phyloP scores from a whole-genome alignment of 116 monocot genomes.

The Cymodocea nodosa region DNA sequence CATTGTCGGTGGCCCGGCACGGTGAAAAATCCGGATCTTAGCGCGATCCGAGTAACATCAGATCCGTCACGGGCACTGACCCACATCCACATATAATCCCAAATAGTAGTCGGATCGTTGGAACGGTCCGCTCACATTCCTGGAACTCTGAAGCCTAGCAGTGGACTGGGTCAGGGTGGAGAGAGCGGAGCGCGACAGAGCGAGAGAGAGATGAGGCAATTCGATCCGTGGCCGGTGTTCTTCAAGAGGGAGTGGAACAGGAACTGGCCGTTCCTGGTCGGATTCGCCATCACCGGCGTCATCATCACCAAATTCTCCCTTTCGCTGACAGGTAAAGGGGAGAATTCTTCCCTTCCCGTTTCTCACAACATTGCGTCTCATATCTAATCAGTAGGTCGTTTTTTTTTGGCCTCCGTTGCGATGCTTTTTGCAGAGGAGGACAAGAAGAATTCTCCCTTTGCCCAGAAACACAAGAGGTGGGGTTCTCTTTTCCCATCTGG shows the following conservation, averaged over 20 bases:
- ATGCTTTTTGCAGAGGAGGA: constrained; percentile 47
- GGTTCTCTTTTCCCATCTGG: neutral
- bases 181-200: neutral
- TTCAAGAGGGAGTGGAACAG: constrained; percentile 58
- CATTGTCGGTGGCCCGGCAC: too few relatives aligned
- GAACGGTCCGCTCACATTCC: too few relatives aligned
- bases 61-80: too few relatives aligned
- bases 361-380: neutral
- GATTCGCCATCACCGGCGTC: constrained; percentile 69
- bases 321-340: constrained; percentile 35
- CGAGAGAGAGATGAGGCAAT: constrained; percentile 37
- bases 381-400: neutral
- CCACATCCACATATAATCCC: too few relatives aligned
- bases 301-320: constrained; percentile 57
- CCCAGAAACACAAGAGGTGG: constrained; percentile 52
- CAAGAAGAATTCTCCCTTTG: constrained; percentile 54
- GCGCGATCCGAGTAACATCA: too few relatives aligned
- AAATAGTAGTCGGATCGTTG: too few relatives aligned
- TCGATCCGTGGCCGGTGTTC: constrained; percentile 90
- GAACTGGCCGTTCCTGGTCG: constrained; percentile 82
- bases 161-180: too few relatives aligned
- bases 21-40: too few relatives aligned
- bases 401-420: neutral
- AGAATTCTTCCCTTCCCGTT: too few relatives aligned
- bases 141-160: too few relatives aligned